Percentiles rank a stretch among this genome's conserved stretches.
Conservation (phyloP, 805 yeast species). For the Candida argentea region DNA sequence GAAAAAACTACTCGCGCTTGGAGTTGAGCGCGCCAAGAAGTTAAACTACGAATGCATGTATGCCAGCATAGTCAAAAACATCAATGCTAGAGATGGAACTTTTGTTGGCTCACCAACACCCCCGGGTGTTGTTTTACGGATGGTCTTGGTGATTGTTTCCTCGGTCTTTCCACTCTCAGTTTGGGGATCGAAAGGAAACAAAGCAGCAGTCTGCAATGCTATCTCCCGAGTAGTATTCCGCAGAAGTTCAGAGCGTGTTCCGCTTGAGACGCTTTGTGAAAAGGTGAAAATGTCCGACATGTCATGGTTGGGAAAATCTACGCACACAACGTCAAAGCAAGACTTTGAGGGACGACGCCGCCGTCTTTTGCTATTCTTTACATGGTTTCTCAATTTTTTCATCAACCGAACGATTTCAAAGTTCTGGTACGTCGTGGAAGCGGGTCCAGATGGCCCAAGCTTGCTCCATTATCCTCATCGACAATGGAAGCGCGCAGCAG, state of each 20-base stretch:
- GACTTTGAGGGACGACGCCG: conserved; percentile 30
- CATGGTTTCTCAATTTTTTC: conserved; percentile 48
- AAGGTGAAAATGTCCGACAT: conserved; percentile 36
- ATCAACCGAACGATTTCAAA: conserved; percentile 37
- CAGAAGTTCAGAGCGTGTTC: conserved; percentile 25
- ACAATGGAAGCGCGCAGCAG: conserved; percentile 41
- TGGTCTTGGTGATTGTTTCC: conserved; percentile 33
- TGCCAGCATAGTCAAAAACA: conserved; percentile 1
- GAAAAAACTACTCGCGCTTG: conserved; percentile 8
- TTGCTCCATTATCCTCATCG: conserved; percentile 46
- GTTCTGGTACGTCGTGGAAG: conserved; percentile 61
- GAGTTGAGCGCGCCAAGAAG: conserved; percentile 23
- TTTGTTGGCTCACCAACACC: no score
- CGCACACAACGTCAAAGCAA: conserved; percentile 20
- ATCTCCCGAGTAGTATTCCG: conserved; percentile 29
- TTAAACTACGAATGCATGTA: conserved; percentile 25
- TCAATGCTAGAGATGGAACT: neutral
- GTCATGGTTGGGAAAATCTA: conserved; percentile 41
- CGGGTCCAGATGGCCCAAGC: conserved; percentile 13
- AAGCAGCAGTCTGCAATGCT: conserved; percentile 23
- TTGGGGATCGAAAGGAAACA: conserved; percentile 47
- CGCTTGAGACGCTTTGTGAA: conserved; percentile 19
- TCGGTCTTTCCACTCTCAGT: conserved; percentile 39
- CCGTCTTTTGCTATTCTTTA: conserved; percentile 32
- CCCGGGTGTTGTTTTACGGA: conserved; percentile 26